Percentiles rank a stretch among this genome's conserved stretches.
phyloP scores from a whole-genome alignment of 139 green algal genomes.

The Chlamydomonas incerta region DNA sequence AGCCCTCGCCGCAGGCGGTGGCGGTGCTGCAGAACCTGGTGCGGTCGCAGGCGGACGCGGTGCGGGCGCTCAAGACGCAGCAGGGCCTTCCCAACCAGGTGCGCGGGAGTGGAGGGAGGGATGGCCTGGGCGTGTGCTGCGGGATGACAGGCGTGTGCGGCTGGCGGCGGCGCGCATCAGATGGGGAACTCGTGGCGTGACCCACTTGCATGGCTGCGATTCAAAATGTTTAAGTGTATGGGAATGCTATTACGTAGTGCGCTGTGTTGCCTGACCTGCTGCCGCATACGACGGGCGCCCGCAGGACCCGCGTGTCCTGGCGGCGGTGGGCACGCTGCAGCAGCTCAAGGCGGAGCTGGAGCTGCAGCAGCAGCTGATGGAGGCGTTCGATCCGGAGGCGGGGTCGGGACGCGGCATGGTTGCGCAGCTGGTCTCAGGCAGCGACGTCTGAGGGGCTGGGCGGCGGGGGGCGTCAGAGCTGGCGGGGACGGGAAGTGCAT shows the following conservation, averaged over 20 bases:
- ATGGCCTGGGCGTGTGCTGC: too few species aligned
- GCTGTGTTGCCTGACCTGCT: not conserved
- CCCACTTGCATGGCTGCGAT: not conserved
- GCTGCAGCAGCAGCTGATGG: slow-evolving; percentile 2
- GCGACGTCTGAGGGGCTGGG: not conserved
- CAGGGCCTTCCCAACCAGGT: slow-evolving; percentile 26
- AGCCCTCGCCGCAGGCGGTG: not conserved
- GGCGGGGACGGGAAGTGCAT: too few species aligned
- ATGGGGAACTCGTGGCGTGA: too few species aligned
- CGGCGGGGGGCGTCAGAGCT: too few species aligned
- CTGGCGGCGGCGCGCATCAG: too few species aligned
- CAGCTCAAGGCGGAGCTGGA: slow-evolving; percentile 15
- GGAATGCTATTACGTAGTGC: not conserved
- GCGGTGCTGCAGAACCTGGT: not conserved
- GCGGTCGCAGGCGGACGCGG: slow-evolving; percentile 27
- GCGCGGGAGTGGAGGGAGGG: not conserved
- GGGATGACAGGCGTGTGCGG: not conserved
- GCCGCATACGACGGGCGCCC: too few species aligned
- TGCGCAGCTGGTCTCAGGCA: not conserved
- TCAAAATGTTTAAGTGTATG: not conserved
- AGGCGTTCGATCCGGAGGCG: not conserved
- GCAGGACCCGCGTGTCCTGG: slow-evolving; percentile 11
- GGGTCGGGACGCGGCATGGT: not conserved
- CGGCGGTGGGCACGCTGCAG: slow-evolving; percentile 9
- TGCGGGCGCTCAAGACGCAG: slow-evolving; percentile 26